Evolutionary conservation across 1,139 yeast genomes (phyloP).

Genomic region (Hansenula lynferdii): DNA sequence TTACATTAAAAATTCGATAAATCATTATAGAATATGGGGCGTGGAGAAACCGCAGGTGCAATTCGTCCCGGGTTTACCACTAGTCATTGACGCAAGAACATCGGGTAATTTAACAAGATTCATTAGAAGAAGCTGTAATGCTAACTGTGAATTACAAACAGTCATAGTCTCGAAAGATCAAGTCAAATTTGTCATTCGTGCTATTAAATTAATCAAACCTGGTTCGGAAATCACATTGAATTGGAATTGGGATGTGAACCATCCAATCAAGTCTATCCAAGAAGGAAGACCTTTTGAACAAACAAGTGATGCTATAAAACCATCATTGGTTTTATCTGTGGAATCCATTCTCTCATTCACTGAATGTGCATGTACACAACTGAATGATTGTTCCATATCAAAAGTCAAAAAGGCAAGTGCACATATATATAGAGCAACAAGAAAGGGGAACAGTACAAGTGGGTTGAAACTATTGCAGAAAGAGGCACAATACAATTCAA

Average conservation of each 20-base stretch:
- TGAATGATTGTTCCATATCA: slow-evolving; percentile 49
- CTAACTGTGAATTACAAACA: slow-evolving; percentile 66
- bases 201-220: slow-evolving; percentile 49
- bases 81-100: slow-evolving; percentile 74
- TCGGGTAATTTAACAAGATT: slow-evolving; percentile 77
- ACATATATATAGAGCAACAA: slow-evolving; percentile 48
- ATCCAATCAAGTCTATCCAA: slow-evolving; percentile 59
- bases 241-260: slow-evolving; percentile 86
- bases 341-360: slow-evolving; percentile 59
- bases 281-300: slow-evolving; percentile 31
- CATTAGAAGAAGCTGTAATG: slow-evolving; percentile 70
- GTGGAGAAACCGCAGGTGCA: slow-evolving; percentile 78
- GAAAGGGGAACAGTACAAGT: slow-evolving; percentile 38
- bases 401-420: slow-evolving; percentile 61
- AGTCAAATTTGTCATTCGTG: slow-evolving; percentile 54
- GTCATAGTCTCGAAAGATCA: slow-evolving; percentile 42
- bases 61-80: slow-evolving; percentile 43
- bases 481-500: slow-evolving; percentile 27
- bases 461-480: slow-evolving; percentile 26
- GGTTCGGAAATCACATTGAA: slow-evolving; percentile 70
- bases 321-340: slow-evolving; percentile 50
- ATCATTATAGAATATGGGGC: slow-evolving; percentile 81
- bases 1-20: slow-evolving; percentile 60
- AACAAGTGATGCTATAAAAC: slow-evolving; percentile 45
- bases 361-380: slow-evolving; percentile 63